Conservation (phyloP, 306 rosid genomes). For the Prunus salicina region DNA sequence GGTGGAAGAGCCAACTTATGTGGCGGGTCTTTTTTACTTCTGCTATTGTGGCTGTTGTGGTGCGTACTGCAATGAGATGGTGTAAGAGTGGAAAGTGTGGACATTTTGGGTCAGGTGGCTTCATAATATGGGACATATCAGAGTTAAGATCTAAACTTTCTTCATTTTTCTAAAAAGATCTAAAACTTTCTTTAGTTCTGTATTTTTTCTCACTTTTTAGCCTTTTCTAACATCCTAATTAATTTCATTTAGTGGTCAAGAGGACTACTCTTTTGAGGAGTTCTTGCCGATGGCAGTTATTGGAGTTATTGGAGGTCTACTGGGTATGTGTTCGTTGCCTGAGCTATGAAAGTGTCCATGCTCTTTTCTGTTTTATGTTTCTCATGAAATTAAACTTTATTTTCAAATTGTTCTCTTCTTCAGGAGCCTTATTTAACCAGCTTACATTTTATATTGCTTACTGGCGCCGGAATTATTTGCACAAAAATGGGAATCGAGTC, state of each 20-base stretch:
- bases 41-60: slow-evolving; percentile 95
- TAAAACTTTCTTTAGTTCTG: slow-evolving; percentile 4
- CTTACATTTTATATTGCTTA: slow-evolving; percentile 69
- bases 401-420: neutral
- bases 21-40: slow-evolving; percentile 98
- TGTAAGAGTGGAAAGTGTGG: slow-evolving; percentile 94
- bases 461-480: slow-evolving; percentile 89
- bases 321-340: slow-evolving; percentile 44
- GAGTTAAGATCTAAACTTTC: slow-evolving; percentile 65
- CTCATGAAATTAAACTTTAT: neutral
- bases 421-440: slow-evolving; percentile 96
- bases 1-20: slow-evolving; percentile 82
- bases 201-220: slow-evolving; percentile 7
- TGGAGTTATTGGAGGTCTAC: slow-evolving; percentile 93
- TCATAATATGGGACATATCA: slow-evolving; percentile 93
- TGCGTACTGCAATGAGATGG: slow-evolving; percentile 94
- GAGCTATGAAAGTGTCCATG: neutral
- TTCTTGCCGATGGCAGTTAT: slow-evolving; percentile 91
- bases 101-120: slow-evolving; percentile 97
- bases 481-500: slow-evolving; percentile 88
- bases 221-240: slow-evolving; percentile 39
- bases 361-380: neutral
- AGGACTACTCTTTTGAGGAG: slow-evolving; percentile 93
- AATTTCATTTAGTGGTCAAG: slow-evolving; percentile 73
- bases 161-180: slow-evolving; percentile 28